Conservation (phyloP, 2,329 filamentous ascomycete genomes). For the Cercospora janseana region DNA sequence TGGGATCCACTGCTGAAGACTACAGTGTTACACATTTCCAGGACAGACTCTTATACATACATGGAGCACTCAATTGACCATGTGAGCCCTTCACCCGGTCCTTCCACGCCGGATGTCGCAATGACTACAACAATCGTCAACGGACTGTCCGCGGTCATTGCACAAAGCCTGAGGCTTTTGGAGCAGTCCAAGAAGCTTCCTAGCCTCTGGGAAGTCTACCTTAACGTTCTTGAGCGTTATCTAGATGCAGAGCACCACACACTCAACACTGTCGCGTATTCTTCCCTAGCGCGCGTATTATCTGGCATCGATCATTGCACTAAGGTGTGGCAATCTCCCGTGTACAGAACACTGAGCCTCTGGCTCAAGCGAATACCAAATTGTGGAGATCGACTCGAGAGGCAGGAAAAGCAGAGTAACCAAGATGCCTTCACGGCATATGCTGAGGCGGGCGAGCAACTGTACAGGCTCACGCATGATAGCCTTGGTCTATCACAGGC, state of each 20-base stretch:
- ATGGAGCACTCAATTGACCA: constrained; percentile 11
- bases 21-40: constrained; percentile 74
- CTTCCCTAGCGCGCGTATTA: constrained; percentile 42
- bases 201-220: constrained; percentile 70
- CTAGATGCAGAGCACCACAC: constrained; percentile 42
- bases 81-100: background rate
- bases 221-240: constrained; percentile 63
- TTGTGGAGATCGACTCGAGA: constrained; percentile 13
- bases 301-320: constrained; percentile 30
- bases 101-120: constrained; percentile 42
- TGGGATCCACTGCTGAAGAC: constrained; percentile 82
- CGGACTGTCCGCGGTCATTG: constrained; percentile 69
- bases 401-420: constrained; percentile 48
- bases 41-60: constrained; percentile 39
- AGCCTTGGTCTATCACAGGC: constrained; percentile 63
- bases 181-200: constrained; percentile 65
- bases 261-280: constrained; percentile 45
- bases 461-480: constrained; percentile 71
- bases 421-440: constrained; percentile 86
- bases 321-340: constrained; percentile 30
- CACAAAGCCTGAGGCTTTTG: constrained; percentile 73
- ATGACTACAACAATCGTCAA: constrained; percentile 72
- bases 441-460: constrained; percentile 68
- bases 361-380: constrained; percentile 36
- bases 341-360: constrained; percentile 32